Conservation (phyloP, 1,284 basidiomycete species). For the Crepidotus sp. region DNA sequence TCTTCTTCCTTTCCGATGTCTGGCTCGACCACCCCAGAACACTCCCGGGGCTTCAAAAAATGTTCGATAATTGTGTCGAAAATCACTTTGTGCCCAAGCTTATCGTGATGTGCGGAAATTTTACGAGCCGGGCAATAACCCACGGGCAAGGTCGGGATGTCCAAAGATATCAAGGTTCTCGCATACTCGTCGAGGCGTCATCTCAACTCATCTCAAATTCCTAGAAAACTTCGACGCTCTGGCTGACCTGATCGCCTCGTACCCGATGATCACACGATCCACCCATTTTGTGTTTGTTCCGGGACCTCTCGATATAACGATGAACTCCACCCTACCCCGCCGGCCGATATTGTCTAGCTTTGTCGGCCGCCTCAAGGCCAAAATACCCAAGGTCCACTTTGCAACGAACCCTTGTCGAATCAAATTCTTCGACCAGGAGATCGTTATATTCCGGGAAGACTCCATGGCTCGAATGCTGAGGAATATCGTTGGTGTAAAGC, state of each 20-base stretch:
- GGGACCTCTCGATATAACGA: slow-evolving; percentile 83
- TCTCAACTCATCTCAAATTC: slow-evolving; percentile 6
- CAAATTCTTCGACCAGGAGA: slow-evolving; percentile 93
- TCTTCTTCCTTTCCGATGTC: slow-evolving; percentile 93
- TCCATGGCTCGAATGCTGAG: slow-evolving; percentile 90
- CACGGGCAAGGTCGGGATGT: slow-evolving; percentile 74
- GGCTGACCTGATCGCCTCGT: slow-evolving; percentile 76
- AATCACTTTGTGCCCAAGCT: slow-evolving; percentile 79
- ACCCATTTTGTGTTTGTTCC: slow-evolving; percentile 94
- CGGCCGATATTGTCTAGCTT: slow-evolving; percentile 72
- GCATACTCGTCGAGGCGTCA: not conserved
- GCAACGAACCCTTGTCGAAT: slow-evolving; percentile 91
- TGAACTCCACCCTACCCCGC: slow-evolving; percentile 71
- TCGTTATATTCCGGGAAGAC: slow-evolving; percentile 92
- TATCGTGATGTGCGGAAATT: slow-evolving; percentile 93
- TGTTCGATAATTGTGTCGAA: slow-evolving; percentile 90
- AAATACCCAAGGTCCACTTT: slow-evolving; percentile 74
- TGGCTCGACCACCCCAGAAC: slow-evolving; percentile 90
- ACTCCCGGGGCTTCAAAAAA: slow-evolving; percentile 66
- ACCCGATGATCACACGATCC: slow-evolving; percentile 64
- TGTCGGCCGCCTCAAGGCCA: slow-evolving; percentile 55
- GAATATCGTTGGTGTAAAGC: slow-evolving; percentile 83
- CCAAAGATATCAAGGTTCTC: slow-evolving; percentile 73
- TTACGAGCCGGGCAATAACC: slow-evolving; percentile 73
- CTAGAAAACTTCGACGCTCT: slow-evolving; percentile 80